Evolutionary conservation across 176 grass and related monocot genomes (phyloP).

Genomic region (Oryza meridionalis): DNA sequence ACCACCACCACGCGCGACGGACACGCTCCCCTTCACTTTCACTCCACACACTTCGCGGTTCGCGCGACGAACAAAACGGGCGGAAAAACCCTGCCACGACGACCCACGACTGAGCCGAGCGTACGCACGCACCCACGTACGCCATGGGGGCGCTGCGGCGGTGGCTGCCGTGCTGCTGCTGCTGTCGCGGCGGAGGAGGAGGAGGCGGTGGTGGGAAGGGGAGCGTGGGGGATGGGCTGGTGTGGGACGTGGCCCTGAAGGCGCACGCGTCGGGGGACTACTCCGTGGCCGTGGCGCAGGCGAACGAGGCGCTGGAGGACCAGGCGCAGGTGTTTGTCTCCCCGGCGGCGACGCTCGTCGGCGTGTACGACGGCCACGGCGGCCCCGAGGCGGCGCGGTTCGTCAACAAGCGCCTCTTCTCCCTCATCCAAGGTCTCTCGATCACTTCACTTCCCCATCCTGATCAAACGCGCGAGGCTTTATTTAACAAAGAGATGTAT

Average conservation of each 20-base stretch:
- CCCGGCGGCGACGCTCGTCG: conserved; percentile 55
- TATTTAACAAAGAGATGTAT: neutral
- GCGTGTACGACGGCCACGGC: conserved; percentile 67
- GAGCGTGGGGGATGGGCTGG: conserved; percentile 39
- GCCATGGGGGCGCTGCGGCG: conserved; percentile 29
- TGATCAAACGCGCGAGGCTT: too few relatives aligned
- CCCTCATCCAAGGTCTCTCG: conserved; percentile 58
- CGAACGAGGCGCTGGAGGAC: conserved; percentile 59
- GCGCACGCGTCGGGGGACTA: conserved; percentile 78
- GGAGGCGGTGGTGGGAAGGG: neutral
- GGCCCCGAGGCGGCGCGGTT: conserved; percentile 72
- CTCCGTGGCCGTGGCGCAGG: conserved; percentile 63
- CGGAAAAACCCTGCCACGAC: neutral
- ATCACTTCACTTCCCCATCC: neutral
- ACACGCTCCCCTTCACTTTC: neutral
- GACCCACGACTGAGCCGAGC: neutral
- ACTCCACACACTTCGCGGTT: neutral
- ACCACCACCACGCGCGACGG: too few relatives aligned
- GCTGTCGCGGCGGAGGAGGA: neutral
- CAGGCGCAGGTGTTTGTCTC: conserved; percentile 60
- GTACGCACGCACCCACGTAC: neutral
- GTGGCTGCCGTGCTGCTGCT: conserved; percentile 38
- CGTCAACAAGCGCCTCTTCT: conserved; percentile 83
- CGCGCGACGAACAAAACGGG: neutral
- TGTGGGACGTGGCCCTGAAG: conserved; percentile 75